These are phyloP conservation scores for Raphanus sativus DNA, from an alignment of 345 rosid genomes.

Conservation along the genomic window DNA sequence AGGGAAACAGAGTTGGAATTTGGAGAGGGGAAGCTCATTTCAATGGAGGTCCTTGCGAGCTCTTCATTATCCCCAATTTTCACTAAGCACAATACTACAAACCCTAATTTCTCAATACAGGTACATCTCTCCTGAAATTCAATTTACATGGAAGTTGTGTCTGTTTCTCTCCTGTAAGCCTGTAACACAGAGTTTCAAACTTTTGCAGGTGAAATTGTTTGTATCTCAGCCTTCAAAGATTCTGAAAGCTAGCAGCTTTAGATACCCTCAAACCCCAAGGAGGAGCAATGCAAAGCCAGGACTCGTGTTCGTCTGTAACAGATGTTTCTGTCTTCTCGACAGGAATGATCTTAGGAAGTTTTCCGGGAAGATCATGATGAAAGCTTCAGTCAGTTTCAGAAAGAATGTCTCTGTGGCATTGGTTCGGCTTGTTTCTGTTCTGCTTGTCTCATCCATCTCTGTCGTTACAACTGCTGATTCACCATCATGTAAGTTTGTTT, in stretches of 20 bases:
- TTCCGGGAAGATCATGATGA: slow-evolving; percentile 25
- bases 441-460: slow-evolving; percentile 67
- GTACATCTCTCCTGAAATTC: slow-evolving; percentile 25
- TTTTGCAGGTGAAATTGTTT: slow-evolving; percentile 45
- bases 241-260: slow-evolving; percentile 36
- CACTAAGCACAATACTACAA: slow-evolving; percentile 14
- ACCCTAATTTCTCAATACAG: slow-evolving; percentile 43
- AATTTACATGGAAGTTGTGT: not conserved
- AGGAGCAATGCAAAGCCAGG: slow-evolving; percentile 33
- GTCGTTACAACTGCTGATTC: slow-evolving; percentile 47
- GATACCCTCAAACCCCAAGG: slow-evolving; percentile 18
- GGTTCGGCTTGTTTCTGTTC: slow-evolving; percentile 44
- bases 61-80: slow-evolving; percentile 40
- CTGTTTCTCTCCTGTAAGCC: not conserved
- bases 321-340: slow-evolving; percentile 28
- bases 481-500: slow-evolving; percentile 61
- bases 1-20: slow-evolving; percentile 29
- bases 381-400: slow-evolving; percentile 42
- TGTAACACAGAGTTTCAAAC: not conserved
- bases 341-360: slow-evolving; percentile 28
- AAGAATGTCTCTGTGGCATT: slow-evolving; percentile 46
- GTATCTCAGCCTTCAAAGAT: slow-evolving; percentile 31
- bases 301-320: slow-evolving; percentile 27
- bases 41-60: slow-evolving; percentile 63
- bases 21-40: slow-evolving; percentile 36